These are phyloP conservation scores for Vigna mungo DNA, from an alignment of 306 rosid genomes.

Conservation along the genomic window DNA sequence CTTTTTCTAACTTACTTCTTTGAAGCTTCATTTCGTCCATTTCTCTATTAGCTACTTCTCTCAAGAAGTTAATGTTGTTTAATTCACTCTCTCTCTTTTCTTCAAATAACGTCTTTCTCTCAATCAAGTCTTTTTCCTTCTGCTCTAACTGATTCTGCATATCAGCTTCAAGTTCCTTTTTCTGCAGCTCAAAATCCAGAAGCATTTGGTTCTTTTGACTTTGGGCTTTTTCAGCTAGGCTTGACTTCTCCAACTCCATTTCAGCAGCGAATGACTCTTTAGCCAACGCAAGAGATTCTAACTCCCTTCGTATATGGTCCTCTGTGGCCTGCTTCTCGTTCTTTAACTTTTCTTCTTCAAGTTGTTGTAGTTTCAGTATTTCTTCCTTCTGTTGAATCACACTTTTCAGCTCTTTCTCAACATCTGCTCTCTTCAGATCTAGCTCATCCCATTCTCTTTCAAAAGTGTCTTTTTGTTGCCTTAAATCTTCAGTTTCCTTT, in stretches of 20 bases:
- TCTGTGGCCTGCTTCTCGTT: constrained; percentile 67
- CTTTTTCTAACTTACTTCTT: constrained; percentile 76
- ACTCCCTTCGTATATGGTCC: constrained; percentile 71
- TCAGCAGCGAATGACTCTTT: constrained; percentile 80
- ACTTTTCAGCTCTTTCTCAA: constrained; percentile 70
- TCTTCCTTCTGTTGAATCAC: constrained; percentile 76
- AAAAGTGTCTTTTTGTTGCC: constrained; percentile 86
- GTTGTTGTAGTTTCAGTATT: constrained; percentile 63
- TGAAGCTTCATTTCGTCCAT: constrained; percentile 86
- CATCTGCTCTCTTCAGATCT: constrained; percentile 83
- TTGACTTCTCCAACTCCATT: constrained; percentile 79
- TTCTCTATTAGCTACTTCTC: constrained; percentile 84
- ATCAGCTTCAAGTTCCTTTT: constrained; percentile 80
- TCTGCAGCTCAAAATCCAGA: constrained; percentile 74
- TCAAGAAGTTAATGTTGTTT: constrained; percentile 71
- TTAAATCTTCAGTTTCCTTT: constrained; percentile 89
- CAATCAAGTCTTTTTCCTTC: constrained; percentile 74
- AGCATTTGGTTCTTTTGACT: constrained; percentile 80
- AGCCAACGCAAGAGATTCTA: constrained; percentile 73
- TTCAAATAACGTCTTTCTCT: constrained; percentile 69
- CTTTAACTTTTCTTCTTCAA: constrained; percentile 78
- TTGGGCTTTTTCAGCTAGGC: constrained; percentile 70
- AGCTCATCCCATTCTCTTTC: constrained; percentile 98
- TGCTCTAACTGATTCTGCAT: constrained; percentile 81
- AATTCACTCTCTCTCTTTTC: constrained; percentile 81